A percentile compares a stretch with the other conserved stretches of the same genome.
These are phyloP conservation scores for Xylariaceae sp. DNA, from an alignment of 2,329 filamentous ascomycete genomes.

Conservation along the genomic window DNA sequence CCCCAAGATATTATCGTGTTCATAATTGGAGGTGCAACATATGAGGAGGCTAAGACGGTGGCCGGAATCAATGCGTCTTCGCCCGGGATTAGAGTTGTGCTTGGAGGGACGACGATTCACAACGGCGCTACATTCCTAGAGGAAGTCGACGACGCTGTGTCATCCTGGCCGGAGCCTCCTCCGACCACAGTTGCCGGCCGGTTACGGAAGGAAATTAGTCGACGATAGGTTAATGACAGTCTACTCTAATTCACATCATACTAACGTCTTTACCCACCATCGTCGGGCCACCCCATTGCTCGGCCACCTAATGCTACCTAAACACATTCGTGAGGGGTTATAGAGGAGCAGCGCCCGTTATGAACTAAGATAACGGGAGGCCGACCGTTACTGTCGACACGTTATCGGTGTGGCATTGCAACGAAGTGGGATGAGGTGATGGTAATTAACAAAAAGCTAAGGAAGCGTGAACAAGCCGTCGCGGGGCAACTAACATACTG, in stretches of 20 bases:
- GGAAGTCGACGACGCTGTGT: slow-evolving; percentile 85
- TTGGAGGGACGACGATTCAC: slow-evolving; percentile 83
- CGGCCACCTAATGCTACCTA: too few relatives aligned
- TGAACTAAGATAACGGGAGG: too few relatives aligned
- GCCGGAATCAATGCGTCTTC: slow-evolving; percentile 91
- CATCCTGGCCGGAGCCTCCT: slow-evolving; percentile 72
- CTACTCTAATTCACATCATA: background rate
- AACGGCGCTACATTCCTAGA: slow-evolving; percentile 86
- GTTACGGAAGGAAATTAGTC: slow-evolving; percentile 57
- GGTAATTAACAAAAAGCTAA: too few relatives aligned
- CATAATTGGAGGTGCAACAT: slow-evolving; percentile 88
- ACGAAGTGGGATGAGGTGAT: too few relatives aligned
- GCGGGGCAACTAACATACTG: too few relatives aligned
- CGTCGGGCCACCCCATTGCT: too few relatives aligned
- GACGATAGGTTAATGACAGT: slow-evolving; percentile 37
- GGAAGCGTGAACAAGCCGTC: too few relatives aligned
- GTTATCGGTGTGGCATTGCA: too few relatives aligned
- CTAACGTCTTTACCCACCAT: too few relatives aligned
- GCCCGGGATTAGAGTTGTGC: slow-evolving; percentile 80
- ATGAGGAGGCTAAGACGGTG: slow-evolving; percentile 94
- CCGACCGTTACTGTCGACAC: too few relatives aligned
- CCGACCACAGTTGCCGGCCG: slow-evolving; percentile 58
- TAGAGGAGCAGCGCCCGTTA: too few relatives aligned
- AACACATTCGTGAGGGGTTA: too few relatives aligned
- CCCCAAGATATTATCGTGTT: slow-evolving; percentile 96